A percentile compares a stretch with the other conserved stretches of the same genome.
These are phyloP conservation scores for Ceratocystis alfenasii DNA, from an alignment of 2,329 filamentous ascomycete genomes.

Conservation along the genomic window DNA sequence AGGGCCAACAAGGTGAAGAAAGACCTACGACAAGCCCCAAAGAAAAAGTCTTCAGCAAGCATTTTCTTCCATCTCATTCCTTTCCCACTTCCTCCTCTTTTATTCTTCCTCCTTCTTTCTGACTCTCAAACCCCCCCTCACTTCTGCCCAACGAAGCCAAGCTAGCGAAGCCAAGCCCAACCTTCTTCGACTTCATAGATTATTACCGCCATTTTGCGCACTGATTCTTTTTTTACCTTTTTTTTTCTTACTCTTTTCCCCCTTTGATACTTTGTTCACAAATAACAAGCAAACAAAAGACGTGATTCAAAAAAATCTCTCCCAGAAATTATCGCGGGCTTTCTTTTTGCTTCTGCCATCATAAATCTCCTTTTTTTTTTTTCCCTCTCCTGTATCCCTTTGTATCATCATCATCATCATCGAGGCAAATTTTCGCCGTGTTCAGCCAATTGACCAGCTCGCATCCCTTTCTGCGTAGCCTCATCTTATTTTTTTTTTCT, in stretches of 20 bases:
- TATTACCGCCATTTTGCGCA: conserved; percentile 1
- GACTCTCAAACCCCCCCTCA: neutral
- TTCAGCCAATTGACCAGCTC: neutral
- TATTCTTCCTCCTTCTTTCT: conserved; percentile 11
- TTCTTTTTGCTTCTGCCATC: neutral
- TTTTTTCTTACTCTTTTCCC: conserved; percentile 1
- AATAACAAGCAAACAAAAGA: neutral
- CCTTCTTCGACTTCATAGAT: neutral
- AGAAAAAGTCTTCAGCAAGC: conserved; percentile 11
- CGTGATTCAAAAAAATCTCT: neutral
- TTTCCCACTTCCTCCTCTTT: conserved; percentile 7
- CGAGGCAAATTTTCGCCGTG: neutral
- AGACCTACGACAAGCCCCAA: neutral
- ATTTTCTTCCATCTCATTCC: conserved; percentile 4
- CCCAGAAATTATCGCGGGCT: neutral
- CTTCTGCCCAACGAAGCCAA: conserved; percentile 9
- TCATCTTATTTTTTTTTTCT: neutral
- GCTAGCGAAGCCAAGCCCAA: neutral
- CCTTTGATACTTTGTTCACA: neutral
- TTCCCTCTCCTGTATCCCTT: neutral
- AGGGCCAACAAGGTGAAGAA: neutral
- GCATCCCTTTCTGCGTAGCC: conserved; percentile 4
- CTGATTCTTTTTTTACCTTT: neutral
- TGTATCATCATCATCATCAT: conserved; percentile 11
- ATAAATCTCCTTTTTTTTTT: neutral